Percentiles rank a stretch among this genome's conserved stretches.
These are phyloP conservation scores for Ploettnerulaceae sp. DNA, from an alignment of 2,329 filamentous ascomycete species.

Conservation along the genomic window DNA sequence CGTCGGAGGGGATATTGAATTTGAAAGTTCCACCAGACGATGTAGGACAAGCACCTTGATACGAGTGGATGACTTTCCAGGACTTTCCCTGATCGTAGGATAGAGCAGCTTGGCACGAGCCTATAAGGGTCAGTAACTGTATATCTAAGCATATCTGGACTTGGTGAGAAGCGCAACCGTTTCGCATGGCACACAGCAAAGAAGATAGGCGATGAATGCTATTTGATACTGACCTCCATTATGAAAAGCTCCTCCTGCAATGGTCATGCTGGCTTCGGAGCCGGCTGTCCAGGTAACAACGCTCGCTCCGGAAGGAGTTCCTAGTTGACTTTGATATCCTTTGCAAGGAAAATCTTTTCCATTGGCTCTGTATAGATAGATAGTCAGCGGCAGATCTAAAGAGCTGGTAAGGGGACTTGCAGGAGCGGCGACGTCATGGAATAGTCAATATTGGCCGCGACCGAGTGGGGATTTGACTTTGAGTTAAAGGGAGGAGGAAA, in stretches of 20 bases:
- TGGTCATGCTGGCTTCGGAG: conserved; percentile 44
- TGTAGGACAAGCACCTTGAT: conserved; percentile 26
- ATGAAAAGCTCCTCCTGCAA: conserved; percentile 44
- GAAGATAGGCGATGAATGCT: too few species aligned
- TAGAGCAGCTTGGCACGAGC: conserved; percentile 56
- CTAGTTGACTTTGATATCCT: conserved; percentile 18
- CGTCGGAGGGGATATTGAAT: conserved; percentile 31
- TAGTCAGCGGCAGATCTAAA: not conserved
- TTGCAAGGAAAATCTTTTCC: conserved; percentile 25
- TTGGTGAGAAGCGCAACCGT: too few species aligned
- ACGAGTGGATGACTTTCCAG: conserved; percentile 57
- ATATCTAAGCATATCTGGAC: too few species aligned
- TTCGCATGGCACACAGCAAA: too few species aligned
- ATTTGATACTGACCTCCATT: too few species aligned
- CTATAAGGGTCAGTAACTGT: too few species aligned
- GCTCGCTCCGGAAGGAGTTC: conserved; percentile 30
- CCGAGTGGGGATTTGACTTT: conserved; percentile 14
- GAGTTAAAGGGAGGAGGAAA: conserved; percentile 21
- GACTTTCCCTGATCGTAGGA: conserved; percentile 54
- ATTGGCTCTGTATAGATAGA: not conserved
- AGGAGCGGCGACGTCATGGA: not conserved
- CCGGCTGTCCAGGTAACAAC: conserved; percentile 48
- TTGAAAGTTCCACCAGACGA: conserved; percentile 20
- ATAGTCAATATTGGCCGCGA: conserved; percentile 13
- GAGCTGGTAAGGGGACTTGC: conserved; percentile 11